Conservation (phyloP, 345 rosid genomes). For the Noccaea caerulescens region DNA sequence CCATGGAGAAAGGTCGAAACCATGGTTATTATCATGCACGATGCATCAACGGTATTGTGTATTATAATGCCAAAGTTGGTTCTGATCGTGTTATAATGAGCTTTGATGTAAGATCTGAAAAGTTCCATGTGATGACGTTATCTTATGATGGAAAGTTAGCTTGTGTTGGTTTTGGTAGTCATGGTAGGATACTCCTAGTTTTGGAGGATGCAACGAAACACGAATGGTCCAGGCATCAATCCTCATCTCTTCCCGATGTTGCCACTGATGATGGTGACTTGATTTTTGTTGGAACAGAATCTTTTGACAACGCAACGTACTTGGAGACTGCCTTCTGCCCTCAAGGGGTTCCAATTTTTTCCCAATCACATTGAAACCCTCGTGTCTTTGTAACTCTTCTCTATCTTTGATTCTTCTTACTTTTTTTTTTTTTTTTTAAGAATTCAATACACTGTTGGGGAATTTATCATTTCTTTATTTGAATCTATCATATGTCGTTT, state of each 20-base stretch:
- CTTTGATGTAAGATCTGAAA: constrained; percentile 17
- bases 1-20: constrained; percentile 9
- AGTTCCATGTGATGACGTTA: neutral
- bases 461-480: too few species aligned
- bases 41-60: constrained; percentile 19
- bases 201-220: constrained; percentile 7
- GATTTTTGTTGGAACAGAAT: neutral
- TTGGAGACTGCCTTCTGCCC: neutral
- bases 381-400: neutral
- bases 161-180: neutral
- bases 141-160: constrained; percentile 23
- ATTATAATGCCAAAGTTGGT: neutral
- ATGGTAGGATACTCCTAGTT: neutral
- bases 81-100: neutral
- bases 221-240: neutral
- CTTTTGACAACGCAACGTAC: constrained; percentile 7
- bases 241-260: constrained; percentile 15
- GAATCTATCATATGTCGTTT: too few species aligned
- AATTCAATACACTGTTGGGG: too few species aligned
- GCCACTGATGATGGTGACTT: constrained; percentile 16
- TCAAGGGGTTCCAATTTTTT: neutral
- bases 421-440: too few species aligned
- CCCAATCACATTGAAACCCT: constrained; percentile 14
- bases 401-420: neutral
- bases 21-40: neutral